phyloP scores from a whole-genome alignment of 2,329 filamentous ascomycete species.

The Exophiala dermatitidis region DNA sequence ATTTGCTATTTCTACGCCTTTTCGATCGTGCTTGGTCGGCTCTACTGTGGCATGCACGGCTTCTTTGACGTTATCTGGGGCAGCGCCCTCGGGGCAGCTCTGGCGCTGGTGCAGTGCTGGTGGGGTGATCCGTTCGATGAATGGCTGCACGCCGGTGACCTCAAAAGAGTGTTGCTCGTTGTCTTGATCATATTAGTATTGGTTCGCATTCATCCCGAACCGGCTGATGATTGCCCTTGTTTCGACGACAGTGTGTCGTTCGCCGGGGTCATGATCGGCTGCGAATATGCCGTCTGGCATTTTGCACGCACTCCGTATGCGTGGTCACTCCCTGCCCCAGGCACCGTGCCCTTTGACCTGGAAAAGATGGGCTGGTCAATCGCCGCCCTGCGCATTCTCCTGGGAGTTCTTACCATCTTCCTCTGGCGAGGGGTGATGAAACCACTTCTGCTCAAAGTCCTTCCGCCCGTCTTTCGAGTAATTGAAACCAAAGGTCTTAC shows the following conservation, averaged over 20 bases:
- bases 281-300: conserved; percentile 78
- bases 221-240: conserved; percentile 92
- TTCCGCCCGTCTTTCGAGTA: conserved; percentile 82
- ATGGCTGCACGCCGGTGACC: conserved; percentile 59
- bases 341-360: conserved; percentile 58
- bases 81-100: conserved; percentile 63
- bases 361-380: conserved; percentile 58
- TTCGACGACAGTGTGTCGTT: conserved; percentile 96
- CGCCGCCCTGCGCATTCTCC: conserved; percentile 59
- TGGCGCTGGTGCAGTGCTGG: conserved; percentile 50
- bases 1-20: conserved; percentile 75
- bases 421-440: conserved; percentile 88
- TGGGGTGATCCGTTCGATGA: conserved; percentile 57
- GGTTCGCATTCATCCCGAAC: conserved; percentile 87
- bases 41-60: conserved; percentile 99
- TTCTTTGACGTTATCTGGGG: conserved; percentile 86
- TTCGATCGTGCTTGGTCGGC: conserved; percentile 81
- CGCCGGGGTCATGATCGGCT: conserved; percentile 78
- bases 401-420: conserved; percentile 79
- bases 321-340: conserved; percentile 47
- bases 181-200: conserved; percentile 63
- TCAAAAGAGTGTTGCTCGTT: conserved; percentile 57
- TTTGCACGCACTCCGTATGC: conserved; percentile 55
- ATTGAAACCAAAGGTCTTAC: conserved; percentile 72
- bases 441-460: conserved; percentile 63